Base-by-base conservation (phyloP, 352 stramenopile genomes). In the Salisapilia sapeloensis region DNA sequence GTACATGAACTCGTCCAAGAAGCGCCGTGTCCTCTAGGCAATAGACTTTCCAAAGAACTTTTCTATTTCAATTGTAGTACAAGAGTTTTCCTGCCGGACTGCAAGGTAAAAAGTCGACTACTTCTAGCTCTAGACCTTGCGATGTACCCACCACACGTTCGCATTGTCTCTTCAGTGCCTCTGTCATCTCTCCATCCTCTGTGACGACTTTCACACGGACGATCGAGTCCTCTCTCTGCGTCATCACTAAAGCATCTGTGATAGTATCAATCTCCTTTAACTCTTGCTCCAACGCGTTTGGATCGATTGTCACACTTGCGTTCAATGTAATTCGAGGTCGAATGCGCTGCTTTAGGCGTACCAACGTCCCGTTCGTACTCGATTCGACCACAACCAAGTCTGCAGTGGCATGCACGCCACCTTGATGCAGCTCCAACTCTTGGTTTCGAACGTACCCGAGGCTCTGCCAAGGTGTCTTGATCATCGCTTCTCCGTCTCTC, bases 1-100 rank as follows among this genome's bases (percentile, higher is more conserved):
- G 16, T 99, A 99, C 71, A 98, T 98, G 75, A 99, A 99, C 67
- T 97, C 93, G n/a, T 89, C 92, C 38, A 96, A 95, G 48, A 99
- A 98, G 60, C 79, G 92, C 33, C 74, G 83, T 40, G 57, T 93
- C 15, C 52, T 97, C 36, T 90, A 77, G n/a, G n/a, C 50, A 19
- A 47, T 48, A 18, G 29, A 26, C 6, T 44, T 51, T 19, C 17
- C 35, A 23, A 42, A 29, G 32, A 38, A 29, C 7, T 38, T 6
- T 4, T 12, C 22, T 5, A 22, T 12, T 24, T 8, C 17, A 29
- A 6, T 28, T 20, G 15, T 28, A 15, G 47, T 87, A 92, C 43
- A 89, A 69, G 22, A 89, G 54, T 46, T 92, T 92, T 13, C 76
- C 76, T 14, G 76, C 76, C 14, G 76, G 63, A 18, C 72, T 92